Percentiles rank a stretch among this genome's conserved stretches.
These are phyloP conservation scores for Glycine soja DNA, from an alignment of 306 rosid genomes.

Conservation along the genomic window DNA sequence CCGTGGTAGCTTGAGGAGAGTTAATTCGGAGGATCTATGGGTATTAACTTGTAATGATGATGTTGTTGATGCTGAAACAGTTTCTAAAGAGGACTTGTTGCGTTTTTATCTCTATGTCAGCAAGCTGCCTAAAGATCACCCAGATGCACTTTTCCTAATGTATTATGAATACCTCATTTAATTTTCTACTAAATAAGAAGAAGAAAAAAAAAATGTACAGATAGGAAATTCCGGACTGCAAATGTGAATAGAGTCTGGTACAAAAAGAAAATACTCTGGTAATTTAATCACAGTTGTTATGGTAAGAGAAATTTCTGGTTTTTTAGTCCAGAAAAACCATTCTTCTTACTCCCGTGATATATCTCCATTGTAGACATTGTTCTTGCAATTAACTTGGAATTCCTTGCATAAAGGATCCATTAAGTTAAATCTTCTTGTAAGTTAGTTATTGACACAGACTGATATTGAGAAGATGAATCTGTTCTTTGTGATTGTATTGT, in stretches of 20 bases:
- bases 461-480: constrained; percentile 27
- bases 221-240: constrained; percentile 57
- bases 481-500: constrained; percentile 15
- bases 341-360: constrained; percentile 36
- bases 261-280: constrained; percentile 47
- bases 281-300: constrained; percentile 41
- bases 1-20: constrained; percentile 93
- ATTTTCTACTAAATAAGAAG: constrained; percentile 45
- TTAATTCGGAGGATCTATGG: constrained; percentile 94
- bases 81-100: constrained; percentile 78
- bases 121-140: constrained; percentile 87
- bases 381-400: constrained; percentile 33
- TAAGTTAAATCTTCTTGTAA: constrained; percentile 15
- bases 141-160: constrained; percentile 90
- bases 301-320: constrained; percentile 47
- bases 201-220: constrained; percentile 61
- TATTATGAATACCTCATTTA: constrained; percentile 88
- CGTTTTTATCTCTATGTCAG: constrained; percentile 86
- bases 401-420: constrained; percentile 27
- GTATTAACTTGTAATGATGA: constrained; percentile 89
- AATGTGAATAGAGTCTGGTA: constrained; percentile 80
- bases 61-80: constrained; percentile 88
- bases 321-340: constrained; percentile 46
- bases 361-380: constrained; percentile 43
- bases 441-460: constrained; percentile 33